These are phyloP conservation scores for Macrotyloma uniflorum DNA, from an alignment of 306 rosid genomes.

Conservation along the genomic window DNA sequence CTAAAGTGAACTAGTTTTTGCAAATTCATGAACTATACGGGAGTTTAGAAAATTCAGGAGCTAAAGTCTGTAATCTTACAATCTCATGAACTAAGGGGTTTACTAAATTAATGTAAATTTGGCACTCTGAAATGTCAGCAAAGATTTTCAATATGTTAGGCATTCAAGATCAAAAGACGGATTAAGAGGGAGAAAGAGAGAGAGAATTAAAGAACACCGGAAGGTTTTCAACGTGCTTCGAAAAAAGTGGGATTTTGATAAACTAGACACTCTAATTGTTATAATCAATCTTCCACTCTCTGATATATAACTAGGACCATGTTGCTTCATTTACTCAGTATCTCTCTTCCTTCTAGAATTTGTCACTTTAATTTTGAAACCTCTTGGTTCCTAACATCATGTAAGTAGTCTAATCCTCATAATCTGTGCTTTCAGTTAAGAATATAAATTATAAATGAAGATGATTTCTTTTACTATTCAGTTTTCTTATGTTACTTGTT, in stretches of 20 bases:
- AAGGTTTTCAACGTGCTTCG: background rate
- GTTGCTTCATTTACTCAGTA: background rate
- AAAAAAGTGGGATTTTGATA: too few relatives aligned
- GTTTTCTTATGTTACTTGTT: slow-evolving; percentile 15
- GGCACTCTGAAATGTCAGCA: background rate
- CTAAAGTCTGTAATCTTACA: background rate
- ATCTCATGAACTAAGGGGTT: background rate
- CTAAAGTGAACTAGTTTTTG: background rate
- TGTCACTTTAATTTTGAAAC: background rate
- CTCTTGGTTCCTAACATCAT: slow-evolving; percentile 5
- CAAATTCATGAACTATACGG: background rate
- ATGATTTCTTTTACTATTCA: background rate
- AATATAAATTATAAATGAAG: slow-evolving; percentile 18
- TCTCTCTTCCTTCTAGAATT: background rate
- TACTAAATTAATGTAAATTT: background rate
- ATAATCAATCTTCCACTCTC: background rate
- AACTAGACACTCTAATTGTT: background rate
- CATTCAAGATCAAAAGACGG: background rate
- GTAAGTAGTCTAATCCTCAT: slow-evolving; percentile 18
- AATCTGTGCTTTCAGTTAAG: background rate
- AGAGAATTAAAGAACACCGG: background rate
- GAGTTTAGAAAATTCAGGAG: background rate
- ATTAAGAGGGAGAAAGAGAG: too few relatives aligned
- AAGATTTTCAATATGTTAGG: background rate
- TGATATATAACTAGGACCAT: background rate